Base-by-base conservation (phyloP, 2,329 filamentous ascomycete genomes). In the Eurotiales sp. region DNA sequence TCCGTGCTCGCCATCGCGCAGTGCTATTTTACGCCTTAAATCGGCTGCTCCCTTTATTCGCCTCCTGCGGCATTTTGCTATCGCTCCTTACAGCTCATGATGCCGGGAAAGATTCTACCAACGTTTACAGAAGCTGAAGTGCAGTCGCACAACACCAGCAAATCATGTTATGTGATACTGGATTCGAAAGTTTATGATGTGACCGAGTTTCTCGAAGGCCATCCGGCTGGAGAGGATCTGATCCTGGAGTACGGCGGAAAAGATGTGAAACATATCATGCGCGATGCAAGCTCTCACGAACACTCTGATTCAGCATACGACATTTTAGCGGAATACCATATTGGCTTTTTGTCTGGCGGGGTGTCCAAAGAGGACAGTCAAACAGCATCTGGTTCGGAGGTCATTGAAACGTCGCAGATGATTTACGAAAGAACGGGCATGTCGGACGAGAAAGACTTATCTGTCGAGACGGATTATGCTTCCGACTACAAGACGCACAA, bases 281-380 rank as follows among this genome's bases (percentile, higher is more conserved):
- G 87, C 65, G 91, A 99, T 64, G 79, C 85, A 55, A 74, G 81
- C 39, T 96, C 91, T 29, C 93, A 99, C 66, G 74, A 77, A 39
- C 93, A 99, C 69, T 90, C 87, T 43, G 91, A 97, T 55, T 80
- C 90, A 2, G 93, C 93, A n/a, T 99, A 96, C 71, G 92, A 97
- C 62, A 87, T 97, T 12, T 78, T 99, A 22, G 88, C 95, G 41
- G 93, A 97, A 36, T 86, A 83, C 41, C 79, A 92, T 14, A 78
- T 97, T 54, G 93, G 90, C 14, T 95, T 95, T 63, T 75, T 96
- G 29, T 51, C 52, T 32, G 78, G 82, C 55, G 40, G 8, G 7
- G 27, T 19, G 2, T 17, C 22, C 2, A 47, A 53, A 21, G 11
- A 39, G 25, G 68, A 79, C n/a, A 27, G 25, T 27, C 25, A 10